phyloP scores from a whole-genome alignment of 768 basidiomycete genomes.

The Sistotremastrum suecicum region DNA sequence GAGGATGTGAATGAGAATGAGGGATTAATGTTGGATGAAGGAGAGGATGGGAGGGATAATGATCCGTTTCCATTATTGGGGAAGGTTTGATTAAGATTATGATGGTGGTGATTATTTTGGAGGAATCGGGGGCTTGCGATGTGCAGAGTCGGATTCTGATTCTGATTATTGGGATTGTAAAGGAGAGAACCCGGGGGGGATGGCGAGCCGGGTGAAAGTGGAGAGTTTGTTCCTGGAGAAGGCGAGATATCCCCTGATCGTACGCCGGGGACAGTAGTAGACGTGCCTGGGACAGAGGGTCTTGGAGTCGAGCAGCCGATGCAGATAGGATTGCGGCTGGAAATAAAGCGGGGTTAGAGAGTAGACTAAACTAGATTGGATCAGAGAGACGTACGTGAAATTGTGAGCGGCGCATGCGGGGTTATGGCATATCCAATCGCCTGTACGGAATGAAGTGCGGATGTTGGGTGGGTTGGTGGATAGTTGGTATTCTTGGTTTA shows the following conservation, averaged over 20 bases:
- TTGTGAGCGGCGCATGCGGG: conserved; percentile 69
- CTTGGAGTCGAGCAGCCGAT: conserved; percentile 59
- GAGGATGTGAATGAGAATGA: conserved; percentile 4
- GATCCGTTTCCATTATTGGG: too few species aligned
- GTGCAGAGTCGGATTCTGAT: neutral
- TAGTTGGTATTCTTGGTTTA: conserved; percentile 15
- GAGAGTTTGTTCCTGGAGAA: too few species aligned
- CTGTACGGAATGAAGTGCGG: conserved; percentile 47
- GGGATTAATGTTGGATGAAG: neutral
- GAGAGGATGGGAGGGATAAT: conserved; percentile 4
- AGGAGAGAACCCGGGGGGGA: neutral
- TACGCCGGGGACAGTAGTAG: neutral
- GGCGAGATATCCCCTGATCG: too few species aligned
- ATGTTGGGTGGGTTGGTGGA: conserved; percentile 64
- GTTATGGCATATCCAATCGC: conserved; percentile 65
- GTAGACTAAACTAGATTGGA: neutral
- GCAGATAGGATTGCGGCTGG: conserved; percentile 63
- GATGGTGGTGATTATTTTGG: neutral
- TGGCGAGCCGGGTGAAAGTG: too few species aligned
- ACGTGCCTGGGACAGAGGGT: neutral
- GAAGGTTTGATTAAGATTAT: neutral
- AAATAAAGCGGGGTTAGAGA: conserved; percentile 30
- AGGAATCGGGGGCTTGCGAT: neutral
- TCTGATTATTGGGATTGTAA: neutral
- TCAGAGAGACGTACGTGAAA: conserved; percentile 50